phyloP scores from a whole-genome alignment of 225 moss, liverwort and hornwort species.

The Climacium dendroides region DNA sequence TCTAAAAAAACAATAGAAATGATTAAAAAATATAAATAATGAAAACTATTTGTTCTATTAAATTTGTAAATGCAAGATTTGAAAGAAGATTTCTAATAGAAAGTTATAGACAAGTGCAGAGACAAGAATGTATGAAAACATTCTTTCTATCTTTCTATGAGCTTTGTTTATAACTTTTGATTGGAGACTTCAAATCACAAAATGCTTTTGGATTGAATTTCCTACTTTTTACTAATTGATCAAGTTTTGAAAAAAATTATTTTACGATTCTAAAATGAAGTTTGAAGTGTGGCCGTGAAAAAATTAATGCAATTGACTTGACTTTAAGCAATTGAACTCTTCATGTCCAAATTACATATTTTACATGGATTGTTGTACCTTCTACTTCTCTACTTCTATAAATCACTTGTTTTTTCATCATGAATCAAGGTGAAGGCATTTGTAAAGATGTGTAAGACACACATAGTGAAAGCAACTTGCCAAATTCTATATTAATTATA shows the following conservation, averaged over 20 bases:
- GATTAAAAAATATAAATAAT: background rate
- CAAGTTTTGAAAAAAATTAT: background rate
- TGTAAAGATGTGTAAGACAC: background rate
- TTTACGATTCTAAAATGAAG: background rate
- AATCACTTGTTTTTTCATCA: background rate
- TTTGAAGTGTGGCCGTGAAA: fast-evolving
- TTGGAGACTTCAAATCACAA: background rate
- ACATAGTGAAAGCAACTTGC: background rate
- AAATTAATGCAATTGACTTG: background rate
- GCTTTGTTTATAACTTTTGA: background rate
- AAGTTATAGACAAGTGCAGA: background rate
- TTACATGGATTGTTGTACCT: background rate
- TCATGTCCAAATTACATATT: background rate
- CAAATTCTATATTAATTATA: background rate
- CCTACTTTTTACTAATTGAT: background rate
- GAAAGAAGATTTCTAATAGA: background rate
- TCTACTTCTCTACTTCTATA: background rate
- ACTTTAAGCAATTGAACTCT: background rate
- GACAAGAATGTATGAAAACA: too few species aligned
- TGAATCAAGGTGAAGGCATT: background rate
- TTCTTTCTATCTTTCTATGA: background rate
- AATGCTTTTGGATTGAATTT: too few species aligned
- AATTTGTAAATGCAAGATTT: background rate
- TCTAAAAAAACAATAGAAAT: background rate
- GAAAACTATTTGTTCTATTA: background rate